phyloP scores from a whole-genome alignment of 2,329 filamentous ascomycete species.

The Grosmannia clavigera region DNA sequence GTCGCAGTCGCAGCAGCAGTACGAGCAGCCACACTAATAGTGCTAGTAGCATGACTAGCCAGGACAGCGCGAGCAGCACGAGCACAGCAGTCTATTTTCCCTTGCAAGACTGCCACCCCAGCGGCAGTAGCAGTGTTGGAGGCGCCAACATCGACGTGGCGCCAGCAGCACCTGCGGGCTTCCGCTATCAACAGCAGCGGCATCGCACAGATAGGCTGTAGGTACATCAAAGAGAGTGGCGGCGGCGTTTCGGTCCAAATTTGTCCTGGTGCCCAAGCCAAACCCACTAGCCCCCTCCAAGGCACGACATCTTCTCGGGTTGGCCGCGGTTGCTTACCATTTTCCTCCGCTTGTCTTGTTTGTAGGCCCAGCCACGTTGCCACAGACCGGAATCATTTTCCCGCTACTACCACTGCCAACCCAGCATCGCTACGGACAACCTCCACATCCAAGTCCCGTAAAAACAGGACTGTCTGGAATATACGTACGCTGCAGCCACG shows the following conservation, averaged over 20 bases:
- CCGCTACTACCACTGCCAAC: neutral
- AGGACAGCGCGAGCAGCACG: slow-evolving; percentile 1
- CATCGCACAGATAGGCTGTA: neutral
- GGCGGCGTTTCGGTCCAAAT: neutral
- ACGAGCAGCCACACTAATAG: slow-evolving; percentile 1
- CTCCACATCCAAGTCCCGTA: neutral
- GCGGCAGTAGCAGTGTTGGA: neutral
- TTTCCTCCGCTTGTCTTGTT: neutral
- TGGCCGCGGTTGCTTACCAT: neutral
- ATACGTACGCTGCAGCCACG: slow-evolving; percentile 10
- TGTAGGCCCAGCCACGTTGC: neutral
- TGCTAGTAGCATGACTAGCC: slow-evolving; percentile 6
- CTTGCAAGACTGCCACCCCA: neutral
- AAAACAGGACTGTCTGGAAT: slow-evolving; percentile 12
- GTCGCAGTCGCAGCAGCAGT: neutral
- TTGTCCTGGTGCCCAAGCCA: neutral
- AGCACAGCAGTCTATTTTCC: slow-evolving; percentile 4
- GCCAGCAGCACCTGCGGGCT: neutral
- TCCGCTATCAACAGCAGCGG: neutral
- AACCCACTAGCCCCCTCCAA: neutral
- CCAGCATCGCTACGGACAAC: neutral
- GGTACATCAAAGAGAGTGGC: neutral
- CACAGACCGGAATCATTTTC: neutral
- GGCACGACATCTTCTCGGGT: neutral
- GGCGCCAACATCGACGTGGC: neutral